Evolutionary conservation across 2,329 filamentous ascomycete species (phyloP).

Genomic region (Fusarium gaditjirri): DNA sequence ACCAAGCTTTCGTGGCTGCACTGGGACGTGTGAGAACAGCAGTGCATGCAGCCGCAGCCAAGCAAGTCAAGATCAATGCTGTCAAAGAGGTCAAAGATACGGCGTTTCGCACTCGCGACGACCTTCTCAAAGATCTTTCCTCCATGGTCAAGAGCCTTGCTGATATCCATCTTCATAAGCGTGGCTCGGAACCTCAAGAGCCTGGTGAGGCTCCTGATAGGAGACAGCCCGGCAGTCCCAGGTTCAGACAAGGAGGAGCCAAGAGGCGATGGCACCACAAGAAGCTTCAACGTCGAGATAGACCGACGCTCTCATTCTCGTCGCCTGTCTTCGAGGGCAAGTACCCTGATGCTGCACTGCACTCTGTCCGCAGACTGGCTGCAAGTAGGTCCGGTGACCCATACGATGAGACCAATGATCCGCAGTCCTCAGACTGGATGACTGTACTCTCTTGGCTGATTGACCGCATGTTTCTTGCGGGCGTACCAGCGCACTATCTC

Average conservation of each 20-base stretch:
- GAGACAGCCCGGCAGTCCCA: not conserved
- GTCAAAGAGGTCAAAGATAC: not conserved
- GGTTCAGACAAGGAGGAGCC: not conserved
- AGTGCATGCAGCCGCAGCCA: not conserved
- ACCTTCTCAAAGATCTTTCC: not conserved
- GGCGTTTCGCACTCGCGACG: not conserved
- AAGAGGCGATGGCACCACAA: not conserved
- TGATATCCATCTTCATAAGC: not conserved
- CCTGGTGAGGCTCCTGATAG: not conserved
- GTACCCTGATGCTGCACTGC: not conserved
- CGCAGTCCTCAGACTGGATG: conserved; percentile 50
- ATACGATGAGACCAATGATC: conserved; percentile 47
- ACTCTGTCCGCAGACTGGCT: not conserved
- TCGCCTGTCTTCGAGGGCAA: not conserved
- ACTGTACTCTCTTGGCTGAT: conserved; percentile 51
- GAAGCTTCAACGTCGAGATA: not conserved
- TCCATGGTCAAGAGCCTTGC: not conserved
- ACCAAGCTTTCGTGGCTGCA: conserved; percentile 46
- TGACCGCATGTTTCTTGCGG: conserved; percentile 51
- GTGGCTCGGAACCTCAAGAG: not conserved
- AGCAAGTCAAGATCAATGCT: not conserved
- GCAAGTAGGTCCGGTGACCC: not conserved
- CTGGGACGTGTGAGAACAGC: conserved; percentile 24
- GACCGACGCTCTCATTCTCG: not conserved
- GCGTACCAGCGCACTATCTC: conserved; percentile 55